Evolutionary conservation across 306 rosid species (phyloP), one percentile per base, ranked within the genome.

Genomic region (Bauhinia variegata): DNA sequence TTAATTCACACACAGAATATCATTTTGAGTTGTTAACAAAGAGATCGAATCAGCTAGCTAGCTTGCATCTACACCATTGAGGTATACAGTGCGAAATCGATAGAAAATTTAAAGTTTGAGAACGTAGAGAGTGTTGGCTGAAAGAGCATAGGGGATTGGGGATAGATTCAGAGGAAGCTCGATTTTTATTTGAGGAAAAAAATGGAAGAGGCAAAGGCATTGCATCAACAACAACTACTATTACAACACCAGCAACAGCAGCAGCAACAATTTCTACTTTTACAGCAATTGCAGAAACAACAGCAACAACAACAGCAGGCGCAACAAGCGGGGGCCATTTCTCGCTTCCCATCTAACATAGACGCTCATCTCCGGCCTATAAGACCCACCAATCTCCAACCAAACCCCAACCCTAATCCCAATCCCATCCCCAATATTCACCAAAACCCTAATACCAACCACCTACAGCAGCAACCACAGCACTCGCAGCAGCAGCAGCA

Each of bases 311-410:
- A n/a, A n/a, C n/a, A n/a, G 59, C 78, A 57, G 17, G 79, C 65
- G 1, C 80, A 75, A 38, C 91, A 87, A 66, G 87, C 91, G 7
- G 80, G 89, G 0, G 91, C 91, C 11, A 91, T 91, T 48, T 86
- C 97, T 73, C 96, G 97, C 4, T 88, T 91, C 75, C 97, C 97
- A 30, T 91, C 97, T 5, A 91, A 85, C 83, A 88, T 88, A 65
- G 97, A 91, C 19, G 96, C 91, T 36, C 97, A 91, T 75, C 80
- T 91, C 76, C 92, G 97, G 31, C 96, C 97, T 7, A 82, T 84
- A 8, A 84, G 97, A 64, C 78, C 89, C 73, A 54, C 79, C 64
- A 81, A 79, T 80, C 88, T 85, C 53, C 82, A 78, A 50, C 89
- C 68, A 58, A 75, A 75, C 74, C 79, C 77, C 71, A 84, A 74